Conservation (phyloP, 495 filamentous ascomycete genomes). For the Neurospora hispaniola region DNA sequence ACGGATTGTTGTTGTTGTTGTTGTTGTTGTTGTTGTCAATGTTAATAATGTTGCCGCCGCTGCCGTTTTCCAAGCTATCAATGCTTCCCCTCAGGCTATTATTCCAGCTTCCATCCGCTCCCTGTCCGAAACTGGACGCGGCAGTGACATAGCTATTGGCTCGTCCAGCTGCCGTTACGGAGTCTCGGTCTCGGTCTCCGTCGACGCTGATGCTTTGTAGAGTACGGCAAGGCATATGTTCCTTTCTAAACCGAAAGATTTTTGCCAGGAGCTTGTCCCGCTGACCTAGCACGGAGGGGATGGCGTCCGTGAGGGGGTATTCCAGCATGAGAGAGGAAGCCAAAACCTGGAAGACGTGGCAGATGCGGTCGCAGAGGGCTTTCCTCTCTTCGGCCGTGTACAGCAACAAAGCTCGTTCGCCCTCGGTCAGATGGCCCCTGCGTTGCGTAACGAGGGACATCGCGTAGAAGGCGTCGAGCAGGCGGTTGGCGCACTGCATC, state of each 20-base stretch:
- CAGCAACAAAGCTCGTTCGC: constrained; percentile 66
- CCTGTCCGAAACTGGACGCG: neutral
- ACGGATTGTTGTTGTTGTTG: neutral
- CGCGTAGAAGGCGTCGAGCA: constrained; percentile 87
- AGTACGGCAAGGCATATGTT: constrained; percentile 34
- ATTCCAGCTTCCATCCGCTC: neutral
- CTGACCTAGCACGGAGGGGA: constrained; percentile 71
- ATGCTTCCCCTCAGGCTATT: neutral
- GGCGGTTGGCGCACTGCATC: constrained; percentile 64
- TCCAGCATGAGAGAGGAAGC: constrained; percentile 88
- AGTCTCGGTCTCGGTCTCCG: neutral
- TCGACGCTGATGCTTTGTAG: constrained; percentile 4
- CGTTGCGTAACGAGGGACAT: constrained; percentile 90
- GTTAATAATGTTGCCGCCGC: neutral
- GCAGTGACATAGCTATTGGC: constrained; percentile 3
- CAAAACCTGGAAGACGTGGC: constrained; percentile 87
- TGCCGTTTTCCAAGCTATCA: neutral
- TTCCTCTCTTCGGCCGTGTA: constrained; percentile 72
- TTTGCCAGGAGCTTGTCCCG: constrained; percentile 81
- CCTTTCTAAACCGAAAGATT: constrained; percentile 73
- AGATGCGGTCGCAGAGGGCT: constrained; percentile 73
- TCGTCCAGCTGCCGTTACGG: constrained; percentile 12
- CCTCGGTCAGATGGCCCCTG: constrained; percentile 61
- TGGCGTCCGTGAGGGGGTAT: constrained; percentile 77
- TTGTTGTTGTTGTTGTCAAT: neutral